A percentile compares a stretch with the other conserved stretches of the same genome.
Evolutionary conservation across 306 rosid species (phyloP).

Genomic region (Prunus davidiana): DNA sequence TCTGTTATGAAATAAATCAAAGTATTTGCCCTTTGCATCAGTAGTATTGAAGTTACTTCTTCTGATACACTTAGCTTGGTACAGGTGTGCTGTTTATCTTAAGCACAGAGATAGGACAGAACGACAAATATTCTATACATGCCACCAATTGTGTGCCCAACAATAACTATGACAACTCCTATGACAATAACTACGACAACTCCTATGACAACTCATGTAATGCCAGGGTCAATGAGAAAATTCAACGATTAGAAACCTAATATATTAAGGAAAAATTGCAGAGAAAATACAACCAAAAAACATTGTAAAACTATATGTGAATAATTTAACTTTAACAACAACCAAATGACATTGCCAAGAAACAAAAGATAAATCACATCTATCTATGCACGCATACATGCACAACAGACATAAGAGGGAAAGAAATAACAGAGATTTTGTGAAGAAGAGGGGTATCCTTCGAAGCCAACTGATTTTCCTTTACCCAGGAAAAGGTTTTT

Average conservation of each 20-base stretch:
- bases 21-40: background rate
- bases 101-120: background rate
- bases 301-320: background rate
- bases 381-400: slow-evolving; percentile 27
- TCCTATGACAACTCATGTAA: background rate
- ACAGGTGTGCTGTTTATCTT: background rate
- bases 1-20: background rate
- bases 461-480: too few relatives aligned
- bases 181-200: background rate
- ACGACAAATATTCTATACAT: background rate
- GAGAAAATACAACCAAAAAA: background rate
- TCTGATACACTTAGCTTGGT: background rate
- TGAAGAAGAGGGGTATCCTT: too few relatives aligned
- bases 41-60: background rate
- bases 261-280: background rate
- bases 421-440: background rate
- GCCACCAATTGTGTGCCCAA: slow-evolving; percentile 1
- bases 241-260: background rate
- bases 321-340: slow-evolving; percentile 3
- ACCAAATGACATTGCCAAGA: slow-evolving; percentile 8
- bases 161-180: background rate
- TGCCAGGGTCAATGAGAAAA: background rate
- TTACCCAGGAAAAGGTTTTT: too few relatives aligned
- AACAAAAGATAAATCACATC: background rate
- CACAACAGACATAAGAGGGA: slow-evolving; percentile 22